Conservation (phyloP, 2,329 filamentous ascomycete species). For the Pseudovirgaria hyperparasitica region DNA sequence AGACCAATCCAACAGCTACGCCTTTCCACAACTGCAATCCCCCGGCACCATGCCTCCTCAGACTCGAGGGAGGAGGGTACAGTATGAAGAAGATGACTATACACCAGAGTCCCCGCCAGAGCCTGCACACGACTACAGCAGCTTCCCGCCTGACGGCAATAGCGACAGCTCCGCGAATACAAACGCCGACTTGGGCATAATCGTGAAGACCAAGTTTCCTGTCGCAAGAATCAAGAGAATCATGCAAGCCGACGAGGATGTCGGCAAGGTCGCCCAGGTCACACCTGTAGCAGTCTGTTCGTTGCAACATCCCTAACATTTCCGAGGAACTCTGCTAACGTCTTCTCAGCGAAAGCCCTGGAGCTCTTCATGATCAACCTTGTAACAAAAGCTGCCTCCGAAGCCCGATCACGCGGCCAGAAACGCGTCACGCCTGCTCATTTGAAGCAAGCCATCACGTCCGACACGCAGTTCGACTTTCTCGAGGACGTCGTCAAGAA, state of each 20-base stretch:
- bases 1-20: conserved; percentile 8
- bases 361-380: conserved; percentile 97
- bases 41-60: conserved; percentile 12
- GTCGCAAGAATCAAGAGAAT: conserved; percentile 97
- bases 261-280: conserved; percentile 95
- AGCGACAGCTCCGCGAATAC: conserved; percentile 3
- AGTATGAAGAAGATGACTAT: conserved; percentile 25
- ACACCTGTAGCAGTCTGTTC: conserved; percentile 82
- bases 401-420: conserved; percentile 69
- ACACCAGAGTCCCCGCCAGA: conserved; percentile 18
- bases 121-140: conserved; percentile 12
- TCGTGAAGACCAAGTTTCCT: conserved; percentile 90
- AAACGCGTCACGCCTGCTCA: conserved; percentile 85
- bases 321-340: conserved; percentile 4
- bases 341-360: conserved; percentile 62
- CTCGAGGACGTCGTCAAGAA: conserved; percentile 80
- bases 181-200: conserved; percentile 30
- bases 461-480: conserved; percentile 90
- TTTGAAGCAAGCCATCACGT: conserved; percentile 80
- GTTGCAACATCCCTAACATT: conserved; percentile 14
- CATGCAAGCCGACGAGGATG: conserved; percentile 98
- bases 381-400: conserved; percentile 74
- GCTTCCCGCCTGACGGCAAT: conserved; percentile 11
- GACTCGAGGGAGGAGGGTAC: conserved; percentile 13
- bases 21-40: conserved; percentile 11